Evolutionary conservation across 257 asterid genomes (phyloP).

Genomic region (Nicotiana obtusifolia): DNA sequence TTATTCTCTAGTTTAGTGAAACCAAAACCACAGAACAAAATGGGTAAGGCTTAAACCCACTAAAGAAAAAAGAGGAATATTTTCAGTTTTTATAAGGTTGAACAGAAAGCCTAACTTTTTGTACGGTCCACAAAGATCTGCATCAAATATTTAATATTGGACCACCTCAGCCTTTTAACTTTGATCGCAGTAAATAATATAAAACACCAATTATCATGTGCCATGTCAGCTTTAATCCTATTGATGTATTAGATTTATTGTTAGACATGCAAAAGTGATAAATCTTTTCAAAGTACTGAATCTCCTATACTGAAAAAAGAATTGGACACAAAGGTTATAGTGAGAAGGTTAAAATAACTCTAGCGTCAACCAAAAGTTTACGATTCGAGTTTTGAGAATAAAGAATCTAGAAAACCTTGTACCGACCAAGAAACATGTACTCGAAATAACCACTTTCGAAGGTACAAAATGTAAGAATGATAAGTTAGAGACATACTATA

Average conservation of each 20-base stretch:
- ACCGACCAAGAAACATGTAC: not conserved
- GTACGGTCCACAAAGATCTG: constrained; percentile 25
- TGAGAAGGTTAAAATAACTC: not conserved
- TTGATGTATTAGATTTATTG: not conserved
- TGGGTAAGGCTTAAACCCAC: not conserved
- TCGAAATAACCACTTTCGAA: not conserved
- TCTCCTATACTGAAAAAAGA: not conserved
- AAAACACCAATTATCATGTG: constrained; percentile 22
- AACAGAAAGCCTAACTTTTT: constrained; percentile 10
- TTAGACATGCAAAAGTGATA: not conserved
- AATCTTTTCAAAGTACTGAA: not conserved
- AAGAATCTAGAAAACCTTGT: not conserved
- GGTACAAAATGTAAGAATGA: not conserved
- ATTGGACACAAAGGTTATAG: not conserved
- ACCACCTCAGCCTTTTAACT: not conserved
- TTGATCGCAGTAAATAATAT: constrained; percentile 10
- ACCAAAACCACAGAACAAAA: not conserved
- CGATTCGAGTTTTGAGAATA: not conserved
- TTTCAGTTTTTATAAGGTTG: constrained; percentile 24
- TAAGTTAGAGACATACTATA: constrained; percentile 28
- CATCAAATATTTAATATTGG: constrained; percentile 5
- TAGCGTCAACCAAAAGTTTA: not conserved
- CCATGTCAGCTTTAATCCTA: constrained; percentile 27
- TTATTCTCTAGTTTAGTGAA: not conserved
- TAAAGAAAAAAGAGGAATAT: constrained; percentile 22